A percentile compares a stretch with the other conserved stretches of the same genome.
Conservation (phyloP, 2,329 filamentous ascomycete genomes). For the Sordariomycetes sp. region DNA sequence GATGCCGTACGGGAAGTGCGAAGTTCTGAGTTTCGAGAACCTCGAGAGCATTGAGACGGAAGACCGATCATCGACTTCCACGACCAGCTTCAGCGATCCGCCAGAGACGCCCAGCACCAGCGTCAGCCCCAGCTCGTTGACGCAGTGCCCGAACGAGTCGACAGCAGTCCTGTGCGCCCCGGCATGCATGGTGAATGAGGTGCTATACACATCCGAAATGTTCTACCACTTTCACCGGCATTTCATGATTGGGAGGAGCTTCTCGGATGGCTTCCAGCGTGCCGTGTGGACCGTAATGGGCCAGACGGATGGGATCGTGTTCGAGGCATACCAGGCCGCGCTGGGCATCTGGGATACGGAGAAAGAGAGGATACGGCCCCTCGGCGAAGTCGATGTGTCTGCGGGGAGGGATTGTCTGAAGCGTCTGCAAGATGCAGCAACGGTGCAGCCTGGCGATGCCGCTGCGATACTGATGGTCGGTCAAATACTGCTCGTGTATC, state of each 20-base stretch:
- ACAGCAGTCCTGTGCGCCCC: too few relatives aligned
- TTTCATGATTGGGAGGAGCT: slow-evolving; percentile 3
- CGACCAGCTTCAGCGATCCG: too few relatives aligned
- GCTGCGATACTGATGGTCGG: slow-evolving; percentile 2
- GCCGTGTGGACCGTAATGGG: not conserved
- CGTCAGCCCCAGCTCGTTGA: not conserved
- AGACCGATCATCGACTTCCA: too few relatives aligned
- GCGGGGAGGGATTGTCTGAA: slow-evolving; percentile 1
- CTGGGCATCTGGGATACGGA: slow-evolving; percentile 1
- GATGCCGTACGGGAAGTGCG: slow-evolving; percentile 1
- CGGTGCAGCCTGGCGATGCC: not conserved
- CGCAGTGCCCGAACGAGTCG: too few relatives aligned
- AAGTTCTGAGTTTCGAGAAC: slow-evolving; percentile 1
- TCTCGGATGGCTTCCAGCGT: slow-evolving; percentile 1
- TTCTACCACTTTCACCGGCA: slow-evolving; percentile 2
- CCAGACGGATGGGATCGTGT: slow-evolving; percentile 2
- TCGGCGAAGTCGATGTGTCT: slow-evolving; percentile 1
- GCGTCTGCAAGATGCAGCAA: not conserved
- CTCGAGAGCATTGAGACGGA: too few relatives aligned
- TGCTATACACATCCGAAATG: not conserved
- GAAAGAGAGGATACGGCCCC: not conserved
- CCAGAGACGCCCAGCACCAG: not conserved
- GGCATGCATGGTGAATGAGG: not conserved
- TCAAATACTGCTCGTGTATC: slow-evolving; percentile 3
- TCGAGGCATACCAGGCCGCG: not conserved